Evolutionary conservation across 2,329 filamentous ascomycete species (phyloP).

Genomic region (Cladosporium sp.): DNA sequence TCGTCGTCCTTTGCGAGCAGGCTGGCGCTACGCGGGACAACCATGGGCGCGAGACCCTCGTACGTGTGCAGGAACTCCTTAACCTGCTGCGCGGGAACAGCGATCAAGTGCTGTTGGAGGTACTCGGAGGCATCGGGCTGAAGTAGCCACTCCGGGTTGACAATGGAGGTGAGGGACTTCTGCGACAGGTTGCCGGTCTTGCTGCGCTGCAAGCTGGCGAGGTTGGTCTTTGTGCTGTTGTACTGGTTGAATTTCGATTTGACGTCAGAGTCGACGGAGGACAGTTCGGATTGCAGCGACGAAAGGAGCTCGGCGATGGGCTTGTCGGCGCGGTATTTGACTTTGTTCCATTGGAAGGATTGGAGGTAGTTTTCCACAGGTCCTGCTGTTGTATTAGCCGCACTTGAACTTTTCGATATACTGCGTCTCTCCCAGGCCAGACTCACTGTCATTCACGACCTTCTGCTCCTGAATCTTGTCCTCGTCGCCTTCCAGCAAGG

Average conservation of each 20-base stretch:
- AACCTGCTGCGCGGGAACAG: constrained; percentile 69
- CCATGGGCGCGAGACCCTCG: constrained; percentile 83
- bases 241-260: constrained; percentile 93
- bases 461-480: constrained; percentile 80
- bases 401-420: too few relatives aligned
- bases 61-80: constrained; percentile 89
- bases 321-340: constrained; percentile 92
- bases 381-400: constrained; percentile 48
- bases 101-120: constrained; percentile 89
- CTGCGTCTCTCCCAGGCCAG: neutral
- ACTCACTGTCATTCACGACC: constrained; percentile 85
- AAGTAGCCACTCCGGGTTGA: constrained; percentile 66
- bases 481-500: constrained; percentile 77
- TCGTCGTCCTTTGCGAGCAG: constrained; percentile 82
- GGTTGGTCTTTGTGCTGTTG: constrained; percentile 72
- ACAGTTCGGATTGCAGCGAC: constrained; percentile 83
- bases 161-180: constrained; percentile 84
- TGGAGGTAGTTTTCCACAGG: constrained; percentile 91
- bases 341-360: constrained; percentile 92
- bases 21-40: constrained; percentile 80
- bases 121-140: constrained; percentile 84
- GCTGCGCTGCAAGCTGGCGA: constrained; percentile 74
- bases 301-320: constrained; percentile 81
- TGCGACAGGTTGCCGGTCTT: constrained; percentile 93
- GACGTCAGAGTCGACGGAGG: constrained; percentile 91